These are phyloP conservation scores for Heliamphora pulchella DNA, from an alignment of 179 eudicot species.

Conservation along the genomic window DNA sequence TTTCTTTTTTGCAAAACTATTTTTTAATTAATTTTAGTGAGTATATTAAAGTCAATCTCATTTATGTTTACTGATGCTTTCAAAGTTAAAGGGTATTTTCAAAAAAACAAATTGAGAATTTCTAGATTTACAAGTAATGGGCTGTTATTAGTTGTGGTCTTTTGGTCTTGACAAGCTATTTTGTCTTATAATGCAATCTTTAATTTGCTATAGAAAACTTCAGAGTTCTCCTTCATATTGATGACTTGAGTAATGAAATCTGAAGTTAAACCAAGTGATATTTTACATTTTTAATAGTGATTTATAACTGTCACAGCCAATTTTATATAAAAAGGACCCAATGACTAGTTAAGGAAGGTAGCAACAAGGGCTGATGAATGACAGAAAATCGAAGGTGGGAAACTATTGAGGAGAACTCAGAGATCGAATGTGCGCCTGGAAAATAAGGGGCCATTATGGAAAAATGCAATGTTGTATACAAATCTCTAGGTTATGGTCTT, in stretches of 20 bases:
- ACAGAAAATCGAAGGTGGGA: too few species aligned
- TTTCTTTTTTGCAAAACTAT: background rate
- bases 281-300: too few species aligned
- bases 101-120: background rate
- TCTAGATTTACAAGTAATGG: background rate
- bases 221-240: too few species aligned
- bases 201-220: too few species aligned
- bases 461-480: too few species aligned
- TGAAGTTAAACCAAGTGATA: too few species aligned
- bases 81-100: background rate
- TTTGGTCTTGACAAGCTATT: background rate
- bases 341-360: background rate
- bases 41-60: background rate
- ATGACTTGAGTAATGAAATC: too few species aligned
- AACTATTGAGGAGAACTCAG: too few species aligned
- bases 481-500: too few species aligned
- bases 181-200: background rate
- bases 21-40: background rate
- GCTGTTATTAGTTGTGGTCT: constrained; percentile 8
- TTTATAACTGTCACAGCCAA: too few species aligned
- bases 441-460: too few species aligned
- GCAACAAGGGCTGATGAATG: background rate
- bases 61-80: background rate
- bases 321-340: background rate
- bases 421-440: too few species aligned